These are phyloP conservation scores for Suillus americanus DNA, from an alignment of 768 basidiomycete species.

Conservation along the genomic window DNA sequence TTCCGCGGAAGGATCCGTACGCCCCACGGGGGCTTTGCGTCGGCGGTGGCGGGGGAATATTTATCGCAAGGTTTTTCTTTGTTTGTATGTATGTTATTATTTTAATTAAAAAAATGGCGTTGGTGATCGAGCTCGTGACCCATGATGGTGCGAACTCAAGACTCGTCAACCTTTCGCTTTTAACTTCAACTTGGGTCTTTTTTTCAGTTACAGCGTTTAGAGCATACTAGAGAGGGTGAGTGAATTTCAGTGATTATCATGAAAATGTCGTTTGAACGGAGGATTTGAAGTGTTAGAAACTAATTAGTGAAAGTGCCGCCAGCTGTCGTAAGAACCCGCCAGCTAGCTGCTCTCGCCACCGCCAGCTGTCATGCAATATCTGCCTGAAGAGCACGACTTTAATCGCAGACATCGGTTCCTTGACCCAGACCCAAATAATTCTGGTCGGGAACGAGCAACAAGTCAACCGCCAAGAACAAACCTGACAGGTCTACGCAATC, in stretches of 20 bases:
- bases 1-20: not conserved
- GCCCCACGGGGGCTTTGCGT: not conserved
- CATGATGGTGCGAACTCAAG: not conserved
- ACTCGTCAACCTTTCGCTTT: not conserved
- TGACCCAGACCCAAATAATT: slow-evolving; percentile 39
- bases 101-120: not conserved
- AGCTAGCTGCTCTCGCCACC: not conserved
- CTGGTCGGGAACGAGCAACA: slow-evolving; percentile 60
- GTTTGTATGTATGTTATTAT: not conserved
- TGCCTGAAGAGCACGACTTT: slow-evolving; percentile 49
- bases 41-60: not conserved
- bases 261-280: not conserved
- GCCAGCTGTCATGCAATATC: slow-evolving; percentile 29
- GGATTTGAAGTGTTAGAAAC: not conserved
- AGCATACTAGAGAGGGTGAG: slow-evolving; percentile 1
- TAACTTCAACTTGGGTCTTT: not conserved
- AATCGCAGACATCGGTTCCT: slow-evolving; percentile 59
- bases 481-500: slow-evolving; percentile 21
- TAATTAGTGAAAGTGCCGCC: not conserved
- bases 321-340: not conserved
- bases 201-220: not conserved
- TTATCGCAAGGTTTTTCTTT: not conserved
- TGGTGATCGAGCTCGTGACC: not conserved
- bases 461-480: slow-evolving; percentile 66
- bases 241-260: not conserved